These are phyloP conservation scores for Acacia pycnantha DNA, from an alignment of 331 rosid genomes.

Conservation along the genomic window DNA sequence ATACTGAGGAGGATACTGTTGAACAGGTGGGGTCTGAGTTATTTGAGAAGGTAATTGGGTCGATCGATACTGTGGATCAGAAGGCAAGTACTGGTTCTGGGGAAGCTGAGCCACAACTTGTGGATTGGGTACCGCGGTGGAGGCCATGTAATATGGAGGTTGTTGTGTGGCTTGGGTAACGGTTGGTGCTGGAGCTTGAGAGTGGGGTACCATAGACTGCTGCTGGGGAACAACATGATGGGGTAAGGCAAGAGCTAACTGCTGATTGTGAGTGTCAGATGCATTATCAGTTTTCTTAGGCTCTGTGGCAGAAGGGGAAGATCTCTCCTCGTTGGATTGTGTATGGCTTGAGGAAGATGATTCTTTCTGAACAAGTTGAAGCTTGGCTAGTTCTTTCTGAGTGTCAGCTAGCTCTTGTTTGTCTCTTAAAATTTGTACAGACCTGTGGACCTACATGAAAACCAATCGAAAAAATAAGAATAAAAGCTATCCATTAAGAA, in stretches of 20 bases:
- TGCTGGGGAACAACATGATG: slow-evolving; percentile 72
- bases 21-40: slow-evolving; percentile 58
- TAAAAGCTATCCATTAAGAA: slow-evolving; percentile 1
- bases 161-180: slow-evolving; percentile 63
- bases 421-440: slow-evolving; percentile 94
- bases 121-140: slow-evolving; percentile 57
- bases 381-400: slow-evolving; percentile 93
- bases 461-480: background rate
- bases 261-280: slow-evolving; percentile 75
- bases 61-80: slow-evolving; percentile 72
- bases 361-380: slow-evolving; percentile 84
- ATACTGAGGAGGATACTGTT: slow-evolving; percentile 71
- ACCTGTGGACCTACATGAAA: slow-evolving; percentile 83
- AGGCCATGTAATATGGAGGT: slow-evolving; percentile 65
- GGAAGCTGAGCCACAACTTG: slow-evolving; percentile 51
- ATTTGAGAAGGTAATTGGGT: slow-evolving; percentile 70
- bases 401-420: slow-evolving; percentile 96
- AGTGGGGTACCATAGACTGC: slow-evolving; percentile 50
- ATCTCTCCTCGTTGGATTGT: slow-evolving; percentile 74
- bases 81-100: slow-evolving; percentile 69
- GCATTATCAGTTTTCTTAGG: slow-evolving; percentile 58
- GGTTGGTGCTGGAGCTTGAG: slow-evolving; percentile 61
- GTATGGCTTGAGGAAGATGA: slow-evolving; percentile 76
- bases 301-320: slow-evolving; percentile 59
- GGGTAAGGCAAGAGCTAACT: slow-evolving; percentile 88